Evolutionary conservation across 768 basidiomycete genomes (phyloP).

Genomic region (Termitomyces eurrhizus): DNA sequence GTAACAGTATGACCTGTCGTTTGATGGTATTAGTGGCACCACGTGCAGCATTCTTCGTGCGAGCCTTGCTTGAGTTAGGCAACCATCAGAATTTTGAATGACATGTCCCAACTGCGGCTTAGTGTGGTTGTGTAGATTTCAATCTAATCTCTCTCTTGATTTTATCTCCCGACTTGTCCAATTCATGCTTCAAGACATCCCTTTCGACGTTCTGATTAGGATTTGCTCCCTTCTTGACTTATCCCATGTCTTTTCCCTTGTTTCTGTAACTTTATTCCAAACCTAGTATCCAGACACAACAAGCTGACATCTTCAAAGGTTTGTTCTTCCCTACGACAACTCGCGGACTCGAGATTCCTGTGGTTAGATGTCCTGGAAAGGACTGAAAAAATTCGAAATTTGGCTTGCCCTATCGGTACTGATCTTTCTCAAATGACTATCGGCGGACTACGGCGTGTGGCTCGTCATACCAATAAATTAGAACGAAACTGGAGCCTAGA

Average conservation of each 20-base stretch:
- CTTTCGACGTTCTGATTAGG: conserved; percentile 8
- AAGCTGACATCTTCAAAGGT: conserved; percentile 8
- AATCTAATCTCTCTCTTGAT: not conserved
- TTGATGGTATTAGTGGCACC: not conserved
- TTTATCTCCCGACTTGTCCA: not conserved
- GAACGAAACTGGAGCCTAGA: not conserved
- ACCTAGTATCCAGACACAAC: no score
- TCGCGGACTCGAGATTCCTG: conserved; percentile 5
- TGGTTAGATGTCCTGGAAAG: conserved; percentile 1
- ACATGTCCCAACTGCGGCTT: no score
- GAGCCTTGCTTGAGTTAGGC: no score
- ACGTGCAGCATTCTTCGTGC: not conserved
- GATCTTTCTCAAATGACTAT: not conserved
- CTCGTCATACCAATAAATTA: conserved; percentile 1
- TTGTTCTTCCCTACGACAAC: conserved; percentile 12
- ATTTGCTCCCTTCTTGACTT: conserved; percentile 9
- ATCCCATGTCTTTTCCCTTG: conserved; percentile 10
- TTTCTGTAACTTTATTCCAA: conserved; percentile 2
- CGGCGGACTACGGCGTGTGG: not conserved
- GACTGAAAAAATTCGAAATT: not conserved
- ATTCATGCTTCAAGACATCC: conserved; percentile 2
- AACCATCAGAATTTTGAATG: no score
- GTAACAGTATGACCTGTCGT: not conserved
- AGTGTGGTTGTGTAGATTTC: not conserved
- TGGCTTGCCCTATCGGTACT: not conserved